Percentiles rank a stretch among this genome's conserved stretches.
Conservation (phyloP, 139 green algal species). For the Astrephomene gubernaculifera region DNA sequence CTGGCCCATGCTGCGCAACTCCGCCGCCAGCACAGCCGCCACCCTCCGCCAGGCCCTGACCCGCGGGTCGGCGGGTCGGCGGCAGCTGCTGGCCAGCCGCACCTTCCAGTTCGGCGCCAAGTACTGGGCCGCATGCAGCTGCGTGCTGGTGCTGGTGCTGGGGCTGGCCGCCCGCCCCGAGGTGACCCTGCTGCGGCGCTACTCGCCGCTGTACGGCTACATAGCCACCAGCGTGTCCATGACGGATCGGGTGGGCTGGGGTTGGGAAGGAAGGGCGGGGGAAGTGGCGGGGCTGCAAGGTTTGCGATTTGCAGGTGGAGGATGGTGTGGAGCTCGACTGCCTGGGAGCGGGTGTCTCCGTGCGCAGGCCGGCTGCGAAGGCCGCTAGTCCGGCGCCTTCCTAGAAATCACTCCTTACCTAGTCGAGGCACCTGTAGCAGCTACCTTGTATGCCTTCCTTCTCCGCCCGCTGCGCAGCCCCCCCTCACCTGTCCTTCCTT, state of each 20-base stretch:
- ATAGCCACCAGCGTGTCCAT: conserved; percentile 26
- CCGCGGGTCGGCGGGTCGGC: not conserved
- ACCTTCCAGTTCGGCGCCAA: conserved; percentile 32
- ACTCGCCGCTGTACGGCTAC: conserved; percentile 11
- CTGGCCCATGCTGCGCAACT: not conserved
- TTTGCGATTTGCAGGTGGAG: too few relatives aligned
- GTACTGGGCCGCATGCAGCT: conserved; percentile 12
- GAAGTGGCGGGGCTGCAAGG: too few relatives aligned
- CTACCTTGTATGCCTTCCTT: not conserved
- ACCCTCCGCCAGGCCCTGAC: not conserved
- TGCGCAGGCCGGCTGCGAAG: too few relatives aligned
- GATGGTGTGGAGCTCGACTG: too few relatives aligned
- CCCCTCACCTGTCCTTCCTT: not conserved
- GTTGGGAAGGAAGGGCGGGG: too few relatives aligned
- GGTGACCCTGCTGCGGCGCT: not conserved
- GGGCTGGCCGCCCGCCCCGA: conserved; percentile 2
- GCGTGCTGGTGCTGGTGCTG: conserved; percentile 14
- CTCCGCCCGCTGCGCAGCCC: not conserved
- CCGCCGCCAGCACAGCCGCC: not conserved
- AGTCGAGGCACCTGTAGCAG: too few relatives aligned
- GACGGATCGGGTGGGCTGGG: conserved; percentile 4
- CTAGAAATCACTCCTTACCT: too few relatives aligned
- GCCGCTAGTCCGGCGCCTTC: too few relatives aligned
- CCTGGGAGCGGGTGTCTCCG: too few relatives aligned
- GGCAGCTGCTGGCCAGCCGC: not conserved